Base-by-base conservation (phyloP, 345 rosid genomes). In the Euphorbia tirucalli region DNA sequence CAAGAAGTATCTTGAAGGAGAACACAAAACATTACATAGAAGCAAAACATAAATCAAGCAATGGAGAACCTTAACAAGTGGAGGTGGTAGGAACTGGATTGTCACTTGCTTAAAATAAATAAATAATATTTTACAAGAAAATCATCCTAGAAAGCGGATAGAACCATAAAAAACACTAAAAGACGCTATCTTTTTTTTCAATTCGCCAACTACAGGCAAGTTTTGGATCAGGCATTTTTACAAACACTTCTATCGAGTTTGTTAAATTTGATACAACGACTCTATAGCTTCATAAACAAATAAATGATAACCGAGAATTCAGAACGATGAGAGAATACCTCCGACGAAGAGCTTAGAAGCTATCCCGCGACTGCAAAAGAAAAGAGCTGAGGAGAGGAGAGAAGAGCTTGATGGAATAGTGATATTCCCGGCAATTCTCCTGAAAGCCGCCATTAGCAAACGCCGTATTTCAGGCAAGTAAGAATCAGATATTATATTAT, bases 311-410 rank as follows among this genome's bases (percentile, higher is more conserved):
- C n/a, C 27, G 59, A 5, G 13, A 24, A 55, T 48, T 15, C 1
- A 24, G 31, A 57, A 57, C 8, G 25, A 3, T 8, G 37, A 25
- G 22, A 37, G 39, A 58, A 22, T 81, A 86, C 96, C 91, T 78
- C 91, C 96, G 58, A 88, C 88, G 63, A 91, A 93, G 59, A 93
- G 93, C 81, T 88, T 93, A 9, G 91, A 83, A 68, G 86, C 92
- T 56, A 89, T 79, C 21, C 88, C 83, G 67, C 98, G 87, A 70
- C 78, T 81, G 70, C 74, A 78, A 37, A 75, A 52, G 68, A 84
- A 65, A 55, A 74, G 52, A 27, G 73, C 41, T 1, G 85, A 64
- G 61, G 84, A 81, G 70, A 77, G n/a, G n/a, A n/a, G n/a, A n/a
- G n/a, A n/a, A n/a, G n/a, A n/a, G n/a, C n/a, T n/a, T n/a, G n/a